Conservation (phyloP, 1,284 basidiomycete species). For the Heterobasidion irregulare region DNA sequence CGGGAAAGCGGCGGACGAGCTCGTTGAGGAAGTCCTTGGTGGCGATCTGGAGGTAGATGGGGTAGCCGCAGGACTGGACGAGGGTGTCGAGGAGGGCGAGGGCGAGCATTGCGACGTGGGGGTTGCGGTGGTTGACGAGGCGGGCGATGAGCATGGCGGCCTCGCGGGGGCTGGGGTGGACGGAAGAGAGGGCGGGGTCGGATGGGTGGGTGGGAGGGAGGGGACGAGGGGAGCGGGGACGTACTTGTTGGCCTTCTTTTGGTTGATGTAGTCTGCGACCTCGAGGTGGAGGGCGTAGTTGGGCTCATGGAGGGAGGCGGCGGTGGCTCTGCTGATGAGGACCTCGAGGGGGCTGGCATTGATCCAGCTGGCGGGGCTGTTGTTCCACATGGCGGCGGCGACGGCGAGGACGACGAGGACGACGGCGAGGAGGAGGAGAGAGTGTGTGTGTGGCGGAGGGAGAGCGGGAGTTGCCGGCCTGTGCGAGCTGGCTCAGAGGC, state of each 20-base stretch:
- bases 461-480: too few species aligned
- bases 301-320: slow-evolving; percentile 79
- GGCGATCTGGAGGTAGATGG: slow-evolving; percentile 94
- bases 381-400: neutral
- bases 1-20: slow-evolving; percentile 95
- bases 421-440: neutral
- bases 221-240: slow-evolving; percentile 21
- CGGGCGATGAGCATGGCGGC: slow-evolving; percentile 80
- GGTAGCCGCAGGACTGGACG: slow-evolving; percentile 93
- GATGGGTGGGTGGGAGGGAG: neutral
- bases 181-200: slow-evolving; percentile 3
- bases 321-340: slow-evolving; percentile 79
- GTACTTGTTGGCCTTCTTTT: slow-evolving; percentile 95
- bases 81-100: slow-evolving; percentile 87
- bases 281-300: slow-evolving; percentile 93
- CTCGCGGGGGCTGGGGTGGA: slow-evolving; percentile 64
- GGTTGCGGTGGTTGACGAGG: slow-evolving; percentile 83
- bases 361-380: neutral
- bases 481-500: too few species aligned
- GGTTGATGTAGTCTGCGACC: slow-evolving; percentile 88
- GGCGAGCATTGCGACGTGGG: slow-evolving; percentile 81
- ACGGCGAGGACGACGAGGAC: neutral
- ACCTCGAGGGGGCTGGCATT: slow-evolving; percentile 41
- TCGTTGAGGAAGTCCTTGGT: slow-evolving; percentile 99
- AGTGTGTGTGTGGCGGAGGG: too few species aligned